Base-by-base conservation (phyloP, 371 early-diverging fungal genomes). In the Aphelidium insulamus region DNA sequence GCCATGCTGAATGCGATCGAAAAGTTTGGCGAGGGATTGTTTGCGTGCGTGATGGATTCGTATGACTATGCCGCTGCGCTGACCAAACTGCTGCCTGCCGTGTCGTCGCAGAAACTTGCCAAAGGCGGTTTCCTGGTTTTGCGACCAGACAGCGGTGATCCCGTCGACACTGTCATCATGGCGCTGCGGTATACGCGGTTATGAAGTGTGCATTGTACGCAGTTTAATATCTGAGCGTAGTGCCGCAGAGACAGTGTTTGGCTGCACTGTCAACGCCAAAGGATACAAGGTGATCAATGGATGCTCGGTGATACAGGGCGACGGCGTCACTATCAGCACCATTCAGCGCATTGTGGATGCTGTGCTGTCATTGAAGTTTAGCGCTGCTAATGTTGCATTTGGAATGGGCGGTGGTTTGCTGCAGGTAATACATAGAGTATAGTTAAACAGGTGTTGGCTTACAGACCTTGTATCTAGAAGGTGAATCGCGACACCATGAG, bases 351-450 rank as follows among this genome's bases (percentile, higher is more conserved):
- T 83, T 21, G 43, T 77, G 27, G 49, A 42, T 1, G 70, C 66
- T 1, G 60, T 69, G 14, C 26, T 47, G 25, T 44, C 40, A 1
- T 66, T 49, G 0, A 69, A 69, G 6, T 83, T 48, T 42, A 44
- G 75, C 7, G 70, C 73, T 15, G 60, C 67, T 30, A 67, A 64
- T 42, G 64, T 76, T 14, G 72, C 70, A 0, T 77, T 75, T 38
- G 84, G 84, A 14, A 83, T 83, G 84, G 84, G 84, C 15, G 77
- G 70, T 29, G 77, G 71, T 1, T 46, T 79, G 25, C 44, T 77
- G 30, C 57, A 48, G 32, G 38, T 46, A 37, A 12, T 21, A 20
- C 15, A 14, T 22, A 12, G 11, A 11, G 11, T 6, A 23, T 4
- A 28, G 20, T 43, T 34, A 17, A 3, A 22, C 32, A 34, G n/a